Percentiles rank a stretch among this genome's conserved stretches.
Evolutionary conservation across 1,284 basidiomycete species (phyloP).

Genomic region (Agaricales sp.): DNA sequence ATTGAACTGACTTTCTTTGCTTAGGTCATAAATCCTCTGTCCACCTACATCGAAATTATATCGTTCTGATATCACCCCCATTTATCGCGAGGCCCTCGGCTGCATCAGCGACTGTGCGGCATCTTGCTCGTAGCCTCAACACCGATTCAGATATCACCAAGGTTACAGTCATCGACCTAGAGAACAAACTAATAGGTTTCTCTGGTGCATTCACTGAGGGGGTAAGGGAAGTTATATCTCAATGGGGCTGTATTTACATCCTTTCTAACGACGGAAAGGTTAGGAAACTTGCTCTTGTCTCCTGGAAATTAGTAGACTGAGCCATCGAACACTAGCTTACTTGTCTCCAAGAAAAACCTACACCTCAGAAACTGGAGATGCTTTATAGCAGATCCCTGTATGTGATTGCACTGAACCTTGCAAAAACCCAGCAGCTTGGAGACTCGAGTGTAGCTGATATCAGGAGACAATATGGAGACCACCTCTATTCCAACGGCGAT

Average conservation of each 20-base stretch:
- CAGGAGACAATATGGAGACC: conserved; percentile 84
- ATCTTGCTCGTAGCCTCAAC: conserved; percentile 29
- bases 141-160: conserved; percentile 65
- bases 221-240: conserved; percentile 70
- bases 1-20: conserved; percentile 1
- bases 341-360: conserved; percentile 72
- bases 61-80: conserved; percentile 85
- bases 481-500: conserved; percentile 85
- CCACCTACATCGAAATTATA: conserved; percentile 68
- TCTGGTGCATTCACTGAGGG: conserved; percentile 72
- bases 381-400: conserved; percentile 73
- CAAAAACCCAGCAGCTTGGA: conserved; percentile 67
- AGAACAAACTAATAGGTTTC: conserved; percentile 88
- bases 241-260: conserved; percentile 73
- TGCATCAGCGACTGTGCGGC: conserved; percentile 65
- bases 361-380: conserved; percentile 70
- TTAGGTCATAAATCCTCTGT: conserved; percentile 63
- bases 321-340: conserved; percentile 38
- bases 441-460: conserved; percentile 75
- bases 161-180: conserved; percentile 85
- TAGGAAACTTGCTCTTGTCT: conserved; percentile 13
- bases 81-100: conserved; percentile 59
- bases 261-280: conserved; percentile 72
- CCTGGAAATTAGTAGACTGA: too few species aligned
- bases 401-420: conserved; percentile 67